Conservation (phyloP, 2,329 filamentous ascomycete genomes). For the Graphilbum sp. region DNA sequence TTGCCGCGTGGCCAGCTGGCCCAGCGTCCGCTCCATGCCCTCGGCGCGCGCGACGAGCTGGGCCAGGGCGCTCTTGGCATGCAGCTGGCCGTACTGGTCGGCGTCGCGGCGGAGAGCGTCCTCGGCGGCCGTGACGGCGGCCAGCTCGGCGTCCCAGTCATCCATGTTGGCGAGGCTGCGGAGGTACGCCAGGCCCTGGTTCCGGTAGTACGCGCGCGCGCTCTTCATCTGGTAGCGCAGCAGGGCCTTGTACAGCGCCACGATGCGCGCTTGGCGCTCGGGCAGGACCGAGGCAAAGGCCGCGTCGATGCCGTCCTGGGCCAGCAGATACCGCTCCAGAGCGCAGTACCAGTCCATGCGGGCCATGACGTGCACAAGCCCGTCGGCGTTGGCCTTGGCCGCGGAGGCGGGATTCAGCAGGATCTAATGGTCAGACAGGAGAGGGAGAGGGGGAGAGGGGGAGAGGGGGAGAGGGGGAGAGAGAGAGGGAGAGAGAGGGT, state of each 20-base stretch:
- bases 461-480: no score
- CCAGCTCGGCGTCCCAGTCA: conserved; percentile 18
- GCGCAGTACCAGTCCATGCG: conserved; percentile 23
- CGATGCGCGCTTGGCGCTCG: conserved; percentile 10
- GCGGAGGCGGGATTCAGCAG: conserved; percentile 15
- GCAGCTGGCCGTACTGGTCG: neutral
- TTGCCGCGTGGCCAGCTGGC: no score
- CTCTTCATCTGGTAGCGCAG: conserved; percentile 25
- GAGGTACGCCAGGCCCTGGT: conserved; percentile 13
- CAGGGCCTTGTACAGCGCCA: conserved; percentile 22
- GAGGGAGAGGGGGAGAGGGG: no score
- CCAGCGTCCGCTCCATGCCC: no score
- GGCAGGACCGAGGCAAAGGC: conserved; percentile 5
- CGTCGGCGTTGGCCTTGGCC: conserved; percentile 15
- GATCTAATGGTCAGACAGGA: conserved; percentile 10
- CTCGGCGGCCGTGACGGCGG: conserved; percentile 16
- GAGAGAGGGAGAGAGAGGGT: conserved; percentile 7
- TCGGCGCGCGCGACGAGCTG: no score
- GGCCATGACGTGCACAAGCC: conserved; percentile 19
- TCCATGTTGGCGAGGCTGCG: conserved; percentile 16
- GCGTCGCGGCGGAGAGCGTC: neutral
- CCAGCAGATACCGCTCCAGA: conserved; percentile 7
- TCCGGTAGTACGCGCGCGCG: conserved; percentile 18
- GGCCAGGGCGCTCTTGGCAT: no score
- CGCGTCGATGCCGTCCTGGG: neutral